These are phyloP conservation scores for Fistulinella cinereoalba DNA, from an alignment of 1,284 basidiomycete genomes.

Conservation along the genomic window DNA sequence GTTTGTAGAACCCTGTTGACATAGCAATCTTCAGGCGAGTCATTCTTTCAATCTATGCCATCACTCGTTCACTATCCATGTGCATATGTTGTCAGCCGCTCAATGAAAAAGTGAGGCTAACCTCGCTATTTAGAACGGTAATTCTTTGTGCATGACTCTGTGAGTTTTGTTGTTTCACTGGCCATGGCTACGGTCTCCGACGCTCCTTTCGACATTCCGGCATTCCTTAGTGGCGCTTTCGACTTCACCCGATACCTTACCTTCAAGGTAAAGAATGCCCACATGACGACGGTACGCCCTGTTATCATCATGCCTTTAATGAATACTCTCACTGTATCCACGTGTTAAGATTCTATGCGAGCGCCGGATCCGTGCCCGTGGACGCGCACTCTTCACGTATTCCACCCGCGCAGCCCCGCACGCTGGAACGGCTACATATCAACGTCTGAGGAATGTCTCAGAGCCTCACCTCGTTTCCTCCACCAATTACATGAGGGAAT, in stretches of 20 bases:
- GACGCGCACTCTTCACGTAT: constrained; percentile 2
- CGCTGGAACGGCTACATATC: neutral
- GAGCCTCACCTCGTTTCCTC: constrained; percentile 23
- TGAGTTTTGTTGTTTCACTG: neutral
- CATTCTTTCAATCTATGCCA: too few species aligned
- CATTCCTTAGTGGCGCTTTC: constrained; percentile 23
- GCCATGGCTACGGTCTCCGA: constrained; percentile 7
- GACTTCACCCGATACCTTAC: constrained; percentile 20
- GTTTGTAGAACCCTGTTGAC: too few species aligned
- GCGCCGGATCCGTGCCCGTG: neutral
- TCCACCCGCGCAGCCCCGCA: constrained; percentile 1
- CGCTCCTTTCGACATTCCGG: constrained; percentile 22
- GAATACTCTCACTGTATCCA: neutral
- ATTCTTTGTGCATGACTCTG: too few species aligned
- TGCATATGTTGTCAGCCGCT: too few species aligned
- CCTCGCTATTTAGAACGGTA: too few species aligned
- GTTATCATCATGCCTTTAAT: neutral
- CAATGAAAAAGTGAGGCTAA: too few species aligned
- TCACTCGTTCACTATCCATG: too few species aligned
- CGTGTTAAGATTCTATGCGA: neutral
- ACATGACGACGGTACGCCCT: constrained; percentile 7
- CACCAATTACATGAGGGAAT: constrained; percentile 14
- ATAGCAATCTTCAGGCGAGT: too few species aligned
- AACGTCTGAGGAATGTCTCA: constrained; percentile 20
- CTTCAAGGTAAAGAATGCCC: constrained; percentile 4